Base-by-base conservation (phyloP, 2,329 filamentous ascomycete genomes). In the Proliferodiscus dingleyae region DNA sequence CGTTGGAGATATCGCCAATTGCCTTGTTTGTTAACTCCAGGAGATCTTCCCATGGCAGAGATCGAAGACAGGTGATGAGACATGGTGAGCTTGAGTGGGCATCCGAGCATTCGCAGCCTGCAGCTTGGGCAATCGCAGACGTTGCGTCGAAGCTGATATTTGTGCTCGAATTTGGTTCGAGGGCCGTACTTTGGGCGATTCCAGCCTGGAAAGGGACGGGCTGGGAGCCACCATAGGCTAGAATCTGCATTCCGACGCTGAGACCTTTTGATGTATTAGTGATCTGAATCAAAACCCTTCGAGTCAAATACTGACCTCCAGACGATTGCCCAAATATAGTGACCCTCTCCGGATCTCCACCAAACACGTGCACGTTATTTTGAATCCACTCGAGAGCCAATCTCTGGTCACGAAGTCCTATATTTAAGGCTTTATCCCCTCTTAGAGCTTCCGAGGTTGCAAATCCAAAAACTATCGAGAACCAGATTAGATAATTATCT, bases 291-390 rank as follows among this genome's bases (percentile, higher is more conserved):
- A 32, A 13, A n/a, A 9, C 8, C 7, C 29, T 7, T 8, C 5
- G 11, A 5, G 29, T 32, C 8, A n/a, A 5, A 13, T 7, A n/a
- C 5, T 32, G 9, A 32, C 29, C 81, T 23, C 87, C 87, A 82
- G 82, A 75, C 2, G 68, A 72, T 57, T 79, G 75, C 0, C 79
- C 81, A 73, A 77, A 88, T 48, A 90, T 83, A 0, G 85, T 89
- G 5, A 90, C 84, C 61, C 84, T 85, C 19, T 72, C 70, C 0
- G 85, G 81, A 60, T 90, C 85, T 11, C 87, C 87, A 4, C 87
- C 87, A 59, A 91, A 91, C 0, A 78, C 72, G 1, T 68, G 78
- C 44, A 89, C 87, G 53, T 89, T 87, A 55, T 87, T 82, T 16
- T 23, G 39, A 16, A 41, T 10, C 85, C 85, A 89, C 60, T 88